Evolutionary conservation across 805 yeast species (phyloP).

Genomic region (Wickerhamomyces bovis): DNA sequence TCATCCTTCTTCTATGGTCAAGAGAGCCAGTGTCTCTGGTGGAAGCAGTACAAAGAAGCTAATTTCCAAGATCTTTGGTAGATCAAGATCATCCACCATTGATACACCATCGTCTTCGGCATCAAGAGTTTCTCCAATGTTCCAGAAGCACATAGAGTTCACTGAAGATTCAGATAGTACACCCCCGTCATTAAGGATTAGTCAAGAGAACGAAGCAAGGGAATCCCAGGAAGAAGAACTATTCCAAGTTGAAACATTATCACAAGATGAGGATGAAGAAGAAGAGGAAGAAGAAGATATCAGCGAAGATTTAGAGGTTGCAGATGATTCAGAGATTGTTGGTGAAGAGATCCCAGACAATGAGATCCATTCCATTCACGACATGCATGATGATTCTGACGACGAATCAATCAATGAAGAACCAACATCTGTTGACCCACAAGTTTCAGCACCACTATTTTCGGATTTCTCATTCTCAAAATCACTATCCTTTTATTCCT

Average conservation of each 20-base stretch:
- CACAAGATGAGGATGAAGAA: constrained; percentile 11
- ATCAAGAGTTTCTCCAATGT: not conserved
- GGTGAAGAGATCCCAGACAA: constrained; percentile 8
- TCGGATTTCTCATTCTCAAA: not conserved
- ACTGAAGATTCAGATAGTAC: not conserved
- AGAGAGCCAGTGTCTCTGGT: constrained; percentile 18
- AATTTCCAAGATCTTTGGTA: constrained; percentile 12
- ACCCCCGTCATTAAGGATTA: not conserved
- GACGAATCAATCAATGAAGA: constrained; percentile 9
- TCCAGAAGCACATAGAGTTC: not conserved
- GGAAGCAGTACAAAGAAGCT: not conserved
- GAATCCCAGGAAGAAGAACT: constrained; percentile 13
- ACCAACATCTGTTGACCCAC: not conserved
- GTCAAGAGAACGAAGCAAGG: not conserved
- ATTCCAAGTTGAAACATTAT: constrained; percentile 16
- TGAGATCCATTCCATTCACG: constrained; percentile 13
- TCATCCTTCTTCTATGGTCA: constrained; percentile 2
- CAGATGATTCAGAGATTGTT: constrained; percentile 12
- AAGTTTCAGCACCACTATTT: not conserved
- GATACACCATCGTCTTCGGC: not conserved
- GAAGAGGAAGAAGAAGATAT: constrained; percentile 10
- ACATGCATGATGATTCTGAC: constrained; percentile 11
- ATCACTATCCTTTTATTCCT: not conserved
- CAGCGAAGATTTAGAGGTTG: constrained; percentile 3
- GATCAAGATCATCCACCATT: not conserved